Evolutionary conservation across 2,329 filamentous ascomycete genomes (phyloP), one percentile per base, ranked within the genome.

Genomic region (Botryotinia calthae): DNA sequence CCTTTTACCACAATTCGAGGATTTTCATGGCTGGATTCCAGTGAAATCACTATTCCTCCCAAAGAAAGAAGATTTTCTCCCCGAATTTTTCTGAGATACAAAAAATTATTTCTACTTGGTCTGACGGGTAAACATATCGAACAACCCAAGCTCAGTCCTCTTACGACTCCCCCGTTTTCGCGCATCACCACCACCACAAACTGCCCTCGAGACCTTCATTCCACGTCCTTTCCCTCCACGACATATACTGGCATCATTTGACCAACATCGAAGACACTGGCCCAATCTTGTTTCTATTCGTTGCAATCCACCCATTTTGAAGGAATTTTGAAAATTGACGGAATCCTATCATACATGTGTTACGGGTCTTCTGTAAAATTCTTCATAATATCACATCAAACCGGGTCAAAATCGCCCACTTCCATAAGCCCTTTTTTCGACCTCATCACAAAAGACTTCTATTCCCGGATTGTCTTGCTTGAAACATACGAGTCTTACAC

Each of bases 21-120:
- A 73, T 73, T 76, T 77, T 77, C 77, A 79, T 76, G 75, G 77
- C 77, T 77, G 77, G 77, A 73, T 78, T 72, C 77, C 76, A 76
- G 78, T 79, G 78, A 79, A 77, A 72, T 67, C 70, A 25, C 61
- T 59, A 44, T 72, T 67, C 68, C 44, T 63, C 44, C 62, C 44
- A 51, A 71, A 65, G 48, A 71, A 51, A 71, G 44, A 51, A 54
- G 61, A 65, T 44, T 54, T 71, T 42, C 37, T 46, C 44, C 16
- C 44, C 44, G n/a, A 22, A 44, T 68, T 71, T 72, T 67, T 61
- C 70, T 67, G 48, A 58, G 51, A 59, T 59, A 44, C 40, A 31
- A 58, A 44, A 48, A 67, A 59, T 37, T 59, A 59, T 68, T 61
- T 68, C 37, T 66, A 54, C 42, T 25, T 70, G 40, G 42, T 42